Evolutionary conservation across 2,329 filamentous ascomycete species (phyloP).

Genomic region (Apiospora malaysiana): DNA sequence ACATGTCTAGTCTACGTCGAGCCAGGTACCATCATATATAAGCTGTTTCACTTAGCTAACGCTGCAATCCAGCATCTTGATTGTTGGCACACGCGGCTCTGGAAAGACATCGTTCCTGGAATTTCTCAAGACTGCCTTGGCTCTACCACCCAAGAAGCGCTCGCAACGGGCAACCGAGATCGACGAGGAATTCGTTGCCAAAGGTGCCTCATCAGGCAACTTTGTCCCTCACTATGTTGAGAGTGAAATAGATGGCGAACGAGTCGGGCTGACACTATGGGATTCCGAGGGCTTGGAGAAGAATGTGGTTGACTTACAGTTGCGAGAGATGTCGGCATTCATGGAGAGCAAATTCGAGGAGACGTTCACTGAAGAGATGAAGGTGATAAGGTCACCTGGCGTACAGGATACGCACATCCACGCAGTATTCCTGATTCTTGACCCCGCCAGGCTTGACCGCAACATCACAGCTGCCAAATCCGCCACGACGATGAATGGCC

Average conservation of each 20-base stretch:
- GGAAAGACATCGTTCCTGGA: slow-evolving; percentile 98
- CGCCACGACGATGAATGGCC: slow-evolving; percentile 52
- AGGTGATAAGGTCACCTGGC: slow-evolving; percentile 90
- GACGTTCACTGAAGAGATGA: slow-evolving; percentile 96
- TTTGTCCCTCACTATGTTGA: slow-evolving; percentile 92
- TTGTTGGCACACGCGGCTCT: slow-evolving; percentile 84
- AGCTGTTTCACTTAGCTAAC: slow-evolving; percentile 29
- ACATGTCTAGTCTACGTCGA: slow-evolving; percentile 11
- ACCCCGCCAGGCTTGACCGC: slow-evolving; percentile 82
- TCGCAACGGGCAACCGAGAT: slow-evolving; percentile 52
- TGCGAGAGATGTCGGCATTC: slow-evolving; percentile 89
- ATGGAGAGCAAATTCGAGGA: slow-evolving; percentile 98
- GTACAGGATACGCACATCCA: slow-evolving; percentile 97
- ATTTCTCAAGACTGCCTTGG: slow-evolving; percentile 87
- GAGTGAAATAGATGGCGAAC: slow-evolving; percentile 90
- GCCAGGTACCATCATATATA: slow-evolving; percentile 23
- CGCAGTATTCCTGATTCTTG: slow-evolving; percentile 89
- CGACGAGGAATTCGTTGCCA: slow-evolving; percentile 63
- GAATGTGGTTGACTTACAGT: slow-evolving; percentile 91
- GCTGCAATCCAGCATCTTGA: slow-evolving; percentile 70
- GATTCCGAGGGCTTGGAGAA: slow-evolving; percentile 95
- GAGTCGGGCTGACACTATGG: slow-evolving; percentile 92
- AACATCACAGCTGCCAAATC: slow-evolving; percentile 75
- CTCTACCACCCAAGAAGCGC: slow-evolving; percentile 81
- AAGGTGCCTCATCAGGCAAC: slow-evolving; percentile 63